These are phyloP conservation scores for Saccharata proteae DNA, from an alignment of 2,329 filamentous ascomycete species.

Conservation along the genomic window DNA sequence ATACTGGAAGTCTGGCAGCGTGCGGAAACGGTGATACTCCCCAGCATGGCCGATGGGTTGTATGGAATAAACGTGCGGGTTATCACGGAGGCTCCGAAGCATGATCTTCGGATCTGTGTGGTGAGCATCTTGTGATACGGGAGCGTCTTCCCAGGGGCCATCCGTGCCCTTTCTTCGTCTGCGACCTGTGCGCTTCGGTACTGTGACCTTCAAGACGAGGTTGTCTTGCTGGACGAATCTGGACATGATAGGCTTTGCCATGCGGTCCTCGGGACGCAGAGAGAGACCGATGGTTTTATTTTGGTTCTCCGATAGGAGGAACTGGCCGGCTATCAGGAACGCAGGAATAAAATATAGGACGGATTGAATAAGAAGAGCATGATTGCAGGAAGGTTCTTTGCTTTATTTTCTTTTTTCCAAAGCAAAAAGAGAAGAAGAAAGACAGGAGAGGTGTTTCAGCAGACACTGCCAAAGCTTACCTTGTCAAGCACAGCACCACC, in stretches of 20 bases:
- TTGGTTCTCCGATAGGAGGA: conserved; percentile 8
- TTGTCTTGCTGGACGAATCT: conserved; percentile 68
- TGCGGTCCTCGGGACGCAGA: conserved; percentile 66
- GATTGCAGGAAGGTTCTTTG: too few species aligned
- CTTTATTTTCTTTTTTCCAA: too few species aligned
- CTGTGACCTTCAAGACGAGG: conserved; percentile 70
- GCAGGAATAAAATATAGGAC: too few species aligned
- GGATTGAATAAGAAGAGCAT: too few species aligned
- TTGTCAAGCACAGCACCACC: conserved; percentile 42
- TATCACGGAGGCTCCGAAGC: conserved; percentile 57
- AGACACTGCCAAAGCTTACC: too few species aligned
- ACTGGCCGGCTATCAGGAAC: conserved; percentile 5
- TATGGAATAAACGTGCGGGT: conserved; percentile 51
- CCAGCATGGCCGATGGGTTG: conserved; percentile 62
- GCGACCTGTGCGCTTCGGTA: conserved; percentile 76
- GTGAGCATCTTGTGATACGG: conserved; percentile 3
- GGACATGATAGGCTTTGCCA: conserved; percentile 67
- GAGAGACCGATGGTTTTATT: conserved; percentile 50
- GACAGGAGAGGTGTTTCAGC: too few species aligned
- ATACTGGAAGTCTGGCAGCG: conserved; percentile 78
- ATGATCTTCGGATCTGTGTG: conserved; percentile 27
- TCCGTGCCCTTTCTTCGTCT: conserved; percentile 71
- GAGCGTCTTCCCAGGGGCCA: conserved; percentile 41
- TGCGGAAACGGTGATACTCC: conserved; percentile 77
- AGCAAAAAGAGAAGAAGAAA: too few species aligned